Evolutionary conservation across 2,329 filamentous ascomycete species (phyloP).

Genomic region (Gnomoniopsis smithogilvyi): DNA sequence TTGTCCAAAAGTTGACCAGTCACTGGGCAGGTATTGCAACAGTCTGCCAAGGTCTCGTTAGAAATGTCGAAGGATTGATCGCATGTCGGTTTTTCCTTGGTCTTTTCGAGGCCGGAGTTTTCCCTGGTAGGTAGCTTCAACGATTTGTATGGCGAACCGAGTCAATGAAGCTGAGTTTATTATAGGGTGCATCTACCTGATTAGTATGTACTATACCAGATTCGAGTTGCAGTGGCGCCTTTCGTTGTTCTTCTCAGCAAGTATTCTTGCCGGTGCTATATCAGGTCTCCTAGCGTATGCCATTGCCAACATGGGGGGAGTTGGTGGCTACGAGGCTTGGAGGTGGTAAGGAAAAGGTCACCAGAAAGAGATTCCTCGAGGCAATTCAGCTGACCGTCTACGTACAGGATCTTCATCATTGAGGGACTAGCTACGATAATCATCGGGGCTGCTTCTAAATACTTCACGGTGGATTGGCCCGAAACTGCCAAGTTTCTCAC

Average conservation of each 20-base stretch:
- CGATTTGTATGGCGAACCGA: neutral
- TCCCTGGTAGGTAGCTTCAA: constrained; percentile 18
- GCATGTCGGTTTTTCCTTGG: constrained; percentile 23
- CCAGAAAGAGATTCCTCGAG: too few relatives aligned
- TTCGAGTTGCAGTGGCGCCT: constrained; percentile 22
- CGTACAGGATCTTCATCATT: constrained; percentile 43
- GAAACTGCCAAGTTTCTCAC: constrained; percentile 39
- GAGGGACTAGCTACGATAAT: constrained; percentile 44
- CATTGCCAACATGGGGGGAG: constrained; percentile 49
- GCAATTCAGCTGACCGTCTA: neutral
- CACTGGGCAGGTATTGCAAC: constrained; percentile 19
- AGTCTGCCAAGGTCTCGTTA: constrained; percentile 21
- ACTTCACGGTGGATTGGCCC: constrained; percentile 37
- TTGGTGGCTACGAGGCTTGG: constrained; percentile 43
- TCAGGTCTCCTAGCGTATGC: constrained; percentile 48
- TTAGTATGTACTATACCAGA: constrained; percentile 24
- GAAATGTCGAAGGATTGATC: constrained; percentile 17
- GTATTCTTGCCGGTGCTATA: constrained; percentile 45
- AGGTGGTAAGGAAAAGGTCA: constrained; percentile 23
- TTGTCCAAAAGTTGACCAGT: neutral
- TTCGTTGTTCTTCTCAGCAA: constrained; percentile 20
- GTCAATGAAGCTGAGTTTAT: neutral
- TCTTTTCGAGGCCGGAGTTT: constrained; percentile 21
- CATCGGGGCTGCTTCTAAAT: constrained; percentile 38
- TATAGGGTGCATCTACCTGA: constrained; percentile 22